Conservation (phyloP, 2,329 filamentous ascomycete genomes). For the Monosporascus sp. region DNA sequence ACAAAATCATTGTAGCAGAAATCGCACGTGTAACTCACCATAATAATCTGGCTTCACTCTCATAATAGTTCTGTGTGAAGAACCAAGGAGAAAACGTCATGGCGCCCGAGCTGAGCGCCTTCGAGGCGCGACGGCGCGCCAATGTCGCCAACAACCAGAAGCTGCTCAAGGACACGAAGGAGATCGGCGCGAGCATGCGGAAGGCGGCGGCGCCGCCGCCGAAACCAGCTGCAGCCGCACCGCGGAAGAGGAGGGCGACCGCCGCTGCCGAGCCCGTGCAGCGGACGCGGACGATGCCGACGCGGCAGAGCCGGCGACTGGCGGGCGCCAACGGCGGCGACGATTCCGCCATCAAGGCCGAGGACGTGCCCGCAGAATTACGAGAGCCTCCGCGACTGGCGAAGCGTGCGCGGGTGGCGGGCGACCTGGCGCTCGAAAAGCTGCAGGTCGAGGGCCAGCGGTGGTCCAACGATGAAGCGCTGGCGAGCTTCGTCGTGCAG, state of each 20-base stretch:
- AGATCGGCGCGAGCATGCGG: slow-evolving; percentile 63
- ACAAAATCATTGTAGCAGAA: too few relatives aligned
- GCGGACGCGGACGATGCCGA: slow-evolving; percentile 43
- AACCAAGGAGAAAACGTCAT: slow-evolving; percentile 29
- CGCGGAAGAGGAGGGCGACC: slow-evolving; percentile 28
- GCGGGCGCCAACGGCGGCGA: slow-evolving; percentile 48
- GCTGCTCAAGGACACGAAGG: slow-evolving; percentile 71
- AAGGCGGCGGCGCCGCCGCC: slow-evolving; percentile 50
- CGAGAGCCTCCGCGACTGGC: slow-evolving; percentile 40
- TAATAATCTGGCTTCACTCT: background rate
- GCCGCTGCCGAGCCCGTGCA: slow-evolving; percentile 38
- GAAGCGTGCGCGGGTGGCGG: slow-evolving; percentile 52
- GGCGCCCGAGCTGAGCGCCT: slow-evolving; percentile 65
- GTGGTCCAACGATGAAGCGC: slow-evolving; percentile 64
- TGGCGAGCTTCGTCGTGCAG: slow-evolving; percentile 50
- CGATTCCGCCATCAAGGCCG: slow-evolving; percentile 40
- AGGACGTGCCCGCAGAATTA: slow-evolving; percentile 32
- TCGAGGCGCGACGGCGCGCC: slow-evolving; percentile 76
- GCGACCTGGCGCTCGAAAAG: slow-evolving; percentile 65
- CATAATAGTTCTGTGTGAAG: background rate
- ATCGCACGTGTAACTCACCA: background rate
- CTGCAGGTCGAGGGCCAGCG: slow-evolving; percentile 76
- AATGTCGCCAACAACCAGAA: slow-evolving; percentile 81
- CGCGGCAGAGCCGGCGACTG: slow-evolving; percentile 53
- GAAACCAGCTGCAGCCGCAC: slow-evolving; percentile 36